phyloP scores from a whole-genome alignment of 2,329 filamentous ascomycete genomes.

The Calonectria hongkongensis region DNA sequence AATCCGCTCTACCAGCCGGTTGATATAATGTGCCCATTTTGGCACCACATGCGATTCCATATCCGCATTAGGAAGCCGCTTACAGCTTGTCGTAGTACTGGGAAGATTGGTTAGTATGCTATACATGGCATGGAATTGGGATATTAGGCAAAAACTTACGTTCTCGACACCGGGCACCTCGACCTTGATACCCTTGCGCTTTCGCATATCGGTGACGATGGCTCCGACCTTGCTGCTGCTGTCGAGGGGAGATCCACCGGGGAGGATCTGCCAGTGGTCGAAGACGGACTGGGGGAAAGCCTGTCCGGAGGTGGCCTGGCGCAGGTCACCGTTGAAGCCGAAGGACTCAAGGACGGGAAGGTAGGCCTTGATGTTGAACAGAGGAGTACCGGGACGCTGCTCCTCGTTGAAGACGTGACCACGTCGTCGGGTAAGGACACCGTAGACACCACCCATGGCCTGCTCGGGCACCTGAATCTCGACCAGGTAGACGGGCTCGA shows the following conservation, averaged over 20 bases:
- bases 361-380: conserved; percentile 99
- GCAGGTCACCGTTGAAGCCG: conserved; percentile 99
- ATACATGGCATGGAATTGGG: not conserved
- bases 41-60: conserved; percentile 68
- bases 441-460: conserved; percentile 99
- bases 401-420: conserved; percentile 99
- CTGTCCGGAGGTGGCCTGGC: conserved; percentile 94
- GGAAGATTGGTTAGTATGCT: conserved; percentile 49
- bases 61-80: conserved; percentile 66
- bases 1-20: conserved; percentile 61
- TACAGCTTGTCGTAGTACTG: conserved; percentile 99
- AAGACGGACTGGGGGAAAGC: conserved; percentile 99
- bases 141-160: conserved; percentile 77
- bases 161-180: conserved; percentile 95
- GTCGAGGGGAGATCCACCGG: conserved; percentile 95
- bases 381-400: conserved; percentile 98
- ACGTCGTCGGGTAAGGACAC: conserved; percentile 97
- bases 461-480: conserved; percentile 99
- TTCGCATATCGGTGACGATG: conserved; percentile 92
- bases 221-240: conserved; percentile 85
- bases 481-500: conserved; percentile 98
- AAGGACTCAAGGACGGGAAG: conserved; percentile 97
- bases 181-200: conserved; percentile 99
- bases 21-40: conserved; percentile 64
- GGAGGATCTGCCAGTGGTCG: conserved; percentile 98